Evolutionary conservation across 805 yeast genomes (phyloP).

Genomic region (Millerago galiae): DNA sequence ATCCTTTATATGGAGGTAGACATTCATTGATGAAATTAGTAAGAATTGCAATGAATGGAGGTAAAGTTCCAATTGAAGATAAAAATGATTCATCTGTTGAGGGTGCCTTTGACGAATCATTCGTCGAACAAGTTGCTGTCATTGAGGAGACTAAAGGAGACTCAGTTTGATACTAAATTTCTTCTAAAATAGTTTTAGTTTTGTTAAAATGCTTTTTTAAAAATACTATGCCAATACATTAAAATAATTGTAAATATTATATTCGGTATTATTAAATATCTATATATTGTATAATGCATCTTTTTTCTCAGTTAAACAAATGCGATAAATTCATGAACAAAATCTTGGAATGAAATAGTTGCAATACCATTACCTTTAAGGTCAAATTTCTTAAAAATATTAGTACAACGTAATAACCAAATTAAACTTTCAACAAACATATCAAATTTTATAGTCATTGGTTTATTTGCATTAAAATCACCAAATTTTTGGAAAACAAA

Average conservation of each 20-base stretch:
- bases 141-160: neutral
- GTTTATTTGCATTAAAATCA: constrained; percentile 25
- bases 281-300: neutral
- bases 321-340: constrained; percentile 45
- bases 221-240: neutral
- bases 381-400: constrained; percentile 72
- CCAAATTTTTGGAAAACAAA: constrained; percentile 55
- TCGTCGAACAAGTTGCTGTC: neutral
- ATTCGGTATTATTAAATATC: no score
- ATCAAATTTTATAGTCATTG: constrained; percentile 58
- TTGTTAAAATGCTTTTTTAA: no score
- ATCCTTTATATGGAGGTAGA: constrained; percentile 32
- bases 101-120: neutral
- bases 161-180: neutral
- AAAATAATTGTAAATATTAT: no score
- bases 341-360: constrained; percentile 57
- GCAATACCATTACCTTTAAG: constrained; percentile 69
- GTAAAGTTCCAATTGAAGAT: neutral
- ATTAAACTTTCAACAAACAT: constrained; percentile 76
- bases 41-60: neutral
- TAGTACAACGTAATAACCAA: constrained; percentile 70
- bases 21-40: constrained; percentile 10
- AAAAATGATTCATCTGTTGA: neutral
- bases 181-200: neutral
- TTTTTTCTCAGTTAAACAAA: constrained; percentile 22